Evolutionary conservation across 257 asterid genomes (phyloP).

Genomic region (Nicotiana tomentosiformis): DNA sequence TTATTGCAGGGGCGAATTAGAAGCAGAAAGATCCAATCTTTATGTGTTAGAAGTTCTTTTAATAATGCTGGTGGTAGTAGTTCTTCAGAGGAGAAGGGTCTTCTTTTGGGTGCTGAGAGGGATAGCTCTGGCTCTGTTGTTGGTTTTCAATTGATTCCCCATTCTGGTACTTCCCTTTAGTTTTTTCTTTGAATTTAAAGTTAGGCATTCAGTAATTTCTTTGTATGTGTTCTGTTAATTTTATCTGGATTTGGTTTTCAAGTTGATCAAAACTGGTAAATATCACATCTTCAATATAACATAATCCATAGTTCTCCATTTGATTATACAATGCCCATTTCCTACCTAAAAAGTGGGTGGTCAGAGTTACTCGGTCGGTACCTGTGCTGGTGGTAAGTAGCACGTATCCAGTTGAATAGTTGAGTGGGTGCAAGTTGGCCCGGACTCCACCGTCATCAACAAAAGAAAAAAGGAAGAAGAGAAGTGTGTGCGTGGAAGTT

Average conservation of each 20-base stretch:
- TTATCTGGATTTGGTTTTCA: background rate
- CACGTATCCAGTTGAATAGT: too few species aligned
- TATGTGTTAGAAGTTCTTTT: slow-evolving; percentile 27
- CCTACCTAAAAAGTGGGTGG: too few species aligned
- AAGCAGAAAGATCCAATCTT: slow-evolving; percentile 24
- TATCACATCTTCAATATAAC: background rate
- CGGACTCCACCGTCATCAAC: too few species aligned
- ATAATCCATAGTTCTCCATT: background rate
- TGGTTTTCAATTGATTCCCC: slow-evolving; percentile 63
- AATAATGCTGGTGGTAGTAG: slow-evolving; percentile 15
- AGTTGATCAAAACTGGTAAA: background rate
- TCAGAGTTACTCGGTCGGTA: too few species aligned
- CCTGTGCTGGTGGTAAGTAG: too few species aligned
- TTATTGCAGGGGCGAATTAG: slow-evolving; percentile 15
- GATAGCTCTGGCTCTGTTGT: slow-evolving; percentile 55
- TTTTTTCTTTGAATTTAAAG: background rate
- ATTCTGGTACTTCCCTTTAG: slow-evolving; percentile 42
- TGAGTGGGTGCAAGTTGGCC: too few species aligned
- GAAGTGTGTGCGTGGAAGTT: background rate
- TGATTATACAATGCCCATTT: background rate
- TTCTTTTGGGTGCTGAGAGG: slow-evolving; percentile 44
- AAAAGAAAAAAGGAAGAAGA: too few species aligned
- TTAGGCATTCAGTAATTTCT: background rate
- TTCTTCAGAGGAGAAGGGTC: slow-evolving; percentile 28
- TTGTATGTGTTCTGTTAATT: background rate